These are phyloP conservation scores for Hydnum rufescens DNA, from an alignment of 768 basidiomycete species.

Conservation along the genomic window DNA sequence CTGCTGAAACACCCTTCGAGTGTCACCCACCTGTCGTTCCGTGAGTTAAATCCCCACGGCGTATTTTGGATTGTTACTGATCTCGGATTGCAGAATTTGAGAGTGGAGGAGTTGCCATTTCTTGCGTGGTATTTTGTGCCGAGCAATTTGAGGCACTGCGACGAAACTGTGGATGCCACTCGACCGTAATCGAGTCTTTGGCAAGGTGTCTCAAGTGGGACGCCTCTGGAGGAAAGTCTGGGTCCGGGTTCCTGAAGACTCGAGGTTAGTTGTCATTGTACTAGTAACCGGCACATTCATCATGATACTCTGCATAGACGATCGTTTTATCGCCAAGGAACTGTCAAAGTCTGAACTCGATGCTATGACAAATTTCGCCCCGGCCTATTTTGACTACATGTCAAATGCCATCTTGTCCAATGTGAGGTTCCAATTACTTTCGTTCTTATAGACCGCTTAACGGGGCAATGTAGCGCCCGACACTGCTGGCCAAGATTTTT, in stretches of 20 bases:
- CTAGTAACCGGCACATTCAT: not conserved
- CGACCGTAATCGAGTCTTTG: slow-evolving; percentile 82
- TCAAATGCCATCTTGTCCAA: slow-evolving; percentile 75
- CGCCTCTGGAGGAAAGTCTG: slow-evolving; percentile 86
- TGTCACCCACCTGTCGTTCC: slow-evolving; percentile 10
- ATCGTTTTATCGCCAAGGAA: slow-evolving; percentile 97
- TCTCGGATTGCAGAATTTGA: slow-evolving; percentile 53
- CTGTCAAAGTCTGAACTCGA: slow-evolving; percentile 79
- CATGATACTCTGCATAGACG: slow-evolving; percentile 34
- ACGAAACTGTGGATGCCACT: slow-evolving; percentile 82
- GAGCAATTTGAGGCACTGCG: slow-evolving; percentile 93
- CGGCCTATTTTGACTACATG: slow-evolving; percentile 96
- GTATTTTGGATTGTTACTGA: not conserved
- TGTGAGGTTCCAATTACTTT: slow-evolving; percentile 26
- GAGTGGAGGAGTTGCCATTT: slow-evolving; percentile 74
- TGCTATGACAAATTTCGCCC: slow-evolving; percentile 91
- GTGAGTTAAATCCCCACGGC: not conserved
- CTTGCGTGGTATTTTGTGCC: slow-evolving; percentile 85
- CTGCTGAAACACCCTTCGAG: slow-evolving; percentile 14
- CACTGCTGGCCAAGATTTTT: slow-evolving; percentile 87
- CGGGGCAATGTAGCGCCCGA: slow-evolving; percentile 46
- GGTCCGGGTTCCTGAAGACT: slow-evolving; percentile 92
- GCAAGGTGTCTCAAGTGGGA: slow-evolving; percentile 94
- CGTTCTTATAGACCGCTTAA: slow-evolving; percentile 10
- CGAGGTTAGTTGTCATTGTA: slow-evolving; percentile 33